Percentiles rank a stretch among this genome's conserved stretches.
phyloP scores from a whole-genome alignment of 108 stramenopile genomes.

The Cylindrotheca fusiformis region DNA sequence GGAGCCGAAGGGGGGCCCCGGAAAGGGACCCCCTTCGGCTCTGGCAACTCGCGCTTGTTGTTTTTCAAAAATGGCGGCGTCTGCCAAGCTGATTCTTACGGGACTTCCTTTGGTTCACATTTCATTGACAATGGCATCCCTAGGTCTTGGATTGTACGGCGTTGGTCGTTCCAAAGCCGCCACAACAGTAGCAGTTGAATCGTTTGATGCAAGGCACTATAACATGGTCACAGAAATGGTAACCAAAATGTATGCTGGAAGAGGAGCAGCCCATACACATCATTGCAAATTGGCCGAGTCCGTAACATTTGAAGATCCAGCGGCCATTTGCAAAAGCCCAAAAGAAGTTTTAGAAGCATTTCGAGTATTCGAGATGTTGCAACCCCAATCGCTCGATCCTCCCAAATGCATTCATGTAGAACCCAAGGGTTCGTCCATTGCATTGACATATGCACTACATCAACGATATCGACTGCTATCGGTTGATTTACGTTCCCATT shows the following conservation, averaged over 20 bases:
- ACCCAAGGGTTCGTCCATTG: conserved; percentile 18
- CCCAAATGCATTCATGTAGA: conserved; percentile 24
- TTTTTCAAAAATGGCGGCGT: too few relatives aligned
- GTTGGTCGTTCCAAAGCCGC: background rate
- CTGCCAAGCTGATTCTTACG: background rate
- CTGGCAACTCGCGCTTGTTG: too few relatives aligned
- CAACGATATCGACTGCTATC: conserved; percentile 11
- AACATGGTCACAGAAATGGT: conserved; percentile 19
- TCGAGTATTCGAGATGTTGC: conserved; percentile 7
- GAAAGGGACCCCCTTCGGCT: too few relatives aligned
- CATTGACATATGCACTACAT: conserved; percentile 12
- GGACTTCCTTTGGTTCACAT: background rate
- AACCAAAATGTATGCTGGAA: conserved; percentile 14
- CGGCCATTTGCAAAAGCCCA: conserved; percentile 7
- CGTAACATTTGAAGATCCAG: conserved; percentile 21
- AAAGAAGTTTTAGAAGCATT: conserved; percentile 29
- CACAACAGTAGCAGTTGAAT: conserved; percentile 1
- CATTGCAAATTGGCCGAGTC: conserved; percentile 6
- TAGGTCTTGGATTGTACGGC: conserved; percentile 1
- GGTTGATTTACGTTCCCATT: conserved; percentile 5
- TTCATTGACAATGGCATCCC: conserved; percentile 3
- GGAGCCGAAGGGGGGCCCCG: too few relatives aligned
- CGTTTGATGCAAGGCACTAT: conserved; percentile 29
- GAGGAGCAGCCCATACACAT: conserved; percentile 1
- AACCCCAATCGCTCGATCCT: conserved; percentile 10